Evolutionary conservation across 2,329 filamentous ascomycete genomes (phyloP).

Genomic region (Magnaporthiopsis rhizophila): DNA sequence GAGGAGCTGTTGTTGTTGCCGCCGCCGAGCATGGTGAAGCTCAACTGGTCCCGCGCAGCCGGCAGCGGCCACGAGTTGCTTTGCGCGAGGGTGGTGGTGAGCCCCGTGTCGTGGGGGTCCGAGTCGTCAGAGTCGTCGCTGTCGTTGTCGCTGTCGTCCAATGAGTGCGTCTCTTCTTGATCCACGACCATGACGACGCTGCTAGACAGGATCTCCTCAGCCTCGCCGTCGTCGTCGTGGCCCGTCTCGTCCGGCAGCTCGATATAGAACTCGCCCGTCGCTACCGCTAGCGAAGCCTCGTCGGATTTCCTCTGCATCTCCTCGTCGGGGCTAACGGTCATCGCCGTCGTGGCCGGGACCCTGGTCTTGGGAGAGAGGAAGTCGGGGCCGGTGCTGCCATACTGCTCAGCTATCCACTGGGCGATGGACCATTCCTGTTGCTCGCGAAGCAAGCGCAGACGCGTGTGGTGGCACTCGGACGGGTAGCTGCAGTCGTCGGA

Average conservation of each 20-base stretch:
- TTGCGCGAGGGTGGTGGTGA: background rate
- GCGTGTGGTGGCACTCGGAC: slow-evolving; percentile 17
- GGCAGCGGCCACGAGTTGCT: background rate
- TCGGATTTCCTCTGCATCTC: background rate
- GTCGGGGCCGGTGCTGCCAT: no score
- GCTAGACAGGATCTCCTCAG: background rate
- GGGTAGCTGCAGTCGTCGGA: slow-evolving; percentile 21
- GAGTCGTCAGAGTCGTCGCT: background rate
- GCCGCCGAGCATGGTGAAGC: no score
- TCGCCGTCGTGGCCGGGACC: background rate
- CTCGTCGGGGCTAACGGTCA: no score
- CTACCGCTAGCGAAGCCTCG: background rate
- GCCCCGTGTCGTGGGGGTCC: background rate
- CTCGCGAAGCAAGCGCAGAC: background rate
- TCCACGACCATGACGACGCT: background rate
- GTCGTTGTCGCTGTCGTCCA: background rate
- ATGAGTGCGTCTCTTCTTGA: background rate
- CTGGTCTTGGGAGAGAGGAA: background rate
- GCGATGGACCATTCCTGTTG: no score
- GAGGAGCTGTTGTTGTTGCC: no score
- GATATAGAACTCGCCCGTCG: background rate
- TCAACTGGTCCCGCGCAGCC: no score
- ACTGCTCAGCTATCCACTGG: no score
- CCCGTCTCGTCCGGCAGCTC: background rate
- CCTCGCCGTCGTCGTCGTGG: background rate